Conservation (phyloP, 108 stramenopile genomes). For the Nitzschia sp. region DNA sequence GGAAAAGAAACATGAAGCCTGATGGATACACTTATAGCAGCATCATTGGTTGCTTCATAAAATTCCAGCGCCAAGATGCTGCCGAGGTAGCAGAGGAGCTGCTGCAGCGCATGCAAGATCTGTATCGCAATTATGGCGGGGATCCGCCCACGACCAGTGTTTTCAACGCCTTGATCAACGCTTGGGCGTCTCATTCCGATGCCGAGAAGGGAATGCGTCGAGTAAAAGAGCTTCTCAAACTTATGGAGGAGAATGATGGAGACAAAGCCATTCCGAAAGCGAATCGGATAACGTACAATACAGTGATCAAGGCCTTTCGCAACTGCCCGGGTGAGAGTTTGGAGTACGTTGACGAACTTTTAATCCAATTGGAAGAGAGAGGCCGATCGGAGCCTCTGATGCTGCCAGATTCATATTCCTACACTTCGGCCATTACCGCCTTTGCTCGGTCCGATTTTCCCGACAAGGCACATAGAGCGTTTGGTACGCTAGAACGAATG, state of each 20-base stretch:
- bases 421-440: constrained; percentile 36
- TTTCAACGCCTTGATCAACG: constrained; percentile 62
- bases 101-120: constrained; percentile 42
- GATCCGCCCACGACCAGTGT: constrained; percentile 32
- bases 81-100: constrained; percentile 41
- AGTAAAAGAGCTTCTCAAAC: constrained; percentile 39
- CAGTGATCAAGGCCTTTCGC: constrained; percentile 33
- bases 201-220: constrained; percentile 27
- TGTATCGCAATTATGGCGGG: constrained; percentile 35
- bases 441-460: constrained; percentile 24
- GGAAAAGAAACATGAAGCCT: constrained; percentile 20
- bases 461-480: constrained; percentile 40
- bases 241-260: constrained; percentile 51
- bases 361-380: constrained; percentile 12
- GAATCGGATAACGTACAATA: constrained; percentile 37
- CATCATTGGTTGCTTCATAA: constrained; percentile 32
- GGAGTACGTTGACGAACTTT: constrained; percentile 26
- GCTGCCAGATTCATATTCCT: constrained; percentile 30
- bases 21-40: constrained; percentile 35
- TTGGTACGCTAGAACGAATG: constrained; percentile 32
- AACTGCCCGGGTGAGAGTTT: constrained; percentile 14
- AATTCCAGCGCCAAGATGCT: constrained; percentile 27
- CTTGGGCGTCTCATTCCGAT: constrained; percentile 54
- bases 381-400: constrained; percentile 10
- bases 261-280: constrained; percentile 21